Evolutionary conservation across 176 grass and related monocot genomes (phyloP).

Genomic region (Panicum miliaceum): DNA sequence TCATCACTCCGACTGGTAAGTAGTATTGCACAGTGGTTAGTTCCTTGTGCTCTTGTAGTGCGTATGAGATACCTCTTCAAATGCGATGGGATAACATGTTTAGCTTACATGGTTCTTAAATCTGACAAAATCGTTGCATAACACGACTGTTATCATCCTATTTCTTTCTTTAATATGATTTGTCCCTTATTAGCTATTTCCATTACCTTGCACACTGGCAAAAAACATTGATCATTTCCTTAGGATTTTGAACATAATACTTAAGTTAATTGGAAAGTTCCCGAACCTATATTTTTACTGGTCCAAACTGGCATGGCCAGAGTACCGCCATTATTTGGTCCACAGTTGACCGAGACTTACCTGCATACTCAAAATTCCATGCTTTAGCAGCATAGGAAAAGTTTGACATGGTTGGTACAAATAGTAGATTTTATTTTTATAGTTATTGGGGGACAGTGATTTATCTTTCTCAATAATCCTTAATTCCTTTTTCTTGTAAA

Average conservation of each 20-base stretch:
- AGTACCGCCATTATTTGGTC: background rate
- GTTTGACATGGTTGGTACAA: background rate
- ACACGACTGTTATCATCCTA: background rate
- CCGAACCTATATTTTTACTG: background rate
- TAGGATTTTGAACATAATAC: background rate
- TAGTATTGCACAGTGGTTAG: background rate
- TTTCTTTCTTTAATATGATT: background rate
- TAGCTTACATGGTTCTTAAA: background rate
- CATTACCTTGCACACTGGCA: background rate
- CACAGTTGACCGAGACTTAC: background rate
- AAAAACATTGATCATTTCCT: background rate
- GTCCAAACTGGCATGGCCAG: background rate
- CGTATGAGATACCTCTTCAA: constrained; percentile 20
- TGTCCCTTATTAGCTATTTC: background rate
- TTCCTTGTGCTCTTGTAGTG: background rate
- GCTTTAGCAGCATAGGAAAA: constrained; percentile 30
- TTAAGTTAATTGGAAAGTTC: background rate
- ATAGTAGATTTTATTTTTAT: background rate
- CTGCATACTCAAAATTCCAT: constrained; percentile 6
- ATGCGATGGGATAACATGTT: background rate
- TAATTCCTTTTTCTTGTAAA: constrained; percentile 22
- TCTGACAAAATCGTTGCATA: background rate
- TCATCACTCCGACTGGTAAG: constrained; percentile 94
- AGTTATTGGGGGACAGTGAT: background rate
- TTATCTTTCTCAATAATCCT: background rate